Evolutionary conservation across 192 early-diverging fungal species (phyloP).

Genomic region (Entomortierella lignicola): DNA sequence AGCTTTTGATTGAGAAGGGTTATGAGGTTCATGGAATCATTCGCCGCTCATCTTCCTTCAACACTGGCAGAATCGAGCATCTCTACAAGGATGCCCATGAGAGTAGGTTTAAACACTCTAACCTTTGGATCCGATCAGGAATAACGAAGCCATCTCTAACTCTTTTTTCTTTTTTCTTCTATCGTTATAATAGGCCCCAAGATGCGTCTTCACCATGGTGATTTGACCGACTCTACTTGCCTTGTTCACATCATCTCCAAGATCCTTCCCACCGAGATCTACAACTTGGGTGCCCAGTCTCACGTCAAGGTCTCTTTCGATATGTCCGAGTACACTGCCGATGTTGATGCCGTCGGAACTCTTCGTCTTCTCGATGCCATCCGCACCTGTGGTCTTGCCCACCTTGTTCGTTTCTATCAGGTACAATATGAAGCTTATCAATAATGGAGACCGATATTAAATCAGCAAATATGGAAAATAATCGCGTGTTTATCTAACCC

Average conservation of each 20-base stretch:
- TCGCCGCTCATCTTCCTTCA: conserved; percentile 83
- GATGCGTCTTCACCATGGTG: conserved; percentile 83
- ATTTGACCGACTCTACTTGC: conserved; percentile 83
- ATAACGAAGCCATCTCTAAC: background rate
- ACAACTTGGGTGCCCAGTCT: conserved; percentile 84
- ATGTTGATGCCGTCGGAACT: conserved; percentile 86
- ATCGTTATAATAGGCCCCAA: conserved; percentile 60
- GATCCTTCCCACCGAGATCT: conserved; percentile 79
- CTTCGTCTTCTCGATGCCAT: conserved; percentile 83
- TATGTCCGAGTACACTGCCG: conserved; percentile 84
- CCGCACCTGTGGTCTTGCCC: conserved; percentile 74
- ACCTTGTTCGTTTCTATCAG: conserved; percentile 72
- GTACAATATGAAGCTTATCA: conserved; percentile 11
- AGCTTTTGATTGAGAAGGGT: conserved; percentile 77
- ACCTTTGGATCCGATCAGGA: background rate
- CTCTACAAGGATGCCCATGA: conserved; percentile 78
- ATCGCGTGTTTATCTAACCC: background rate
- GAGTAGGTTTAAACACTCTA: conserved; percentile 58
- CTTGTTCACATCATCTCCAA: conserved; percentile 78
- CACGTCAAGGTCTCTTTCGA: conserved; percentile 80
- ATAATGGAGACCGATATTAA: background rate
- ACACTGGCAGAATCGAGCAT: conserved; percentile 82
- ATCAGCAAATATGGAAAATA: background rate
- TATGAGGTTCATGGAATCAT: conserved; percentile 85
- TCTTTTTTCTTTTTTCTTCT: background rate